Percentiles rank a stretch among this genome's conserved stretches.
Evolutionary conservation across 768 basidiomycete species (phyloP).

Genomic region (Cubamyces lactineus): DNA sequence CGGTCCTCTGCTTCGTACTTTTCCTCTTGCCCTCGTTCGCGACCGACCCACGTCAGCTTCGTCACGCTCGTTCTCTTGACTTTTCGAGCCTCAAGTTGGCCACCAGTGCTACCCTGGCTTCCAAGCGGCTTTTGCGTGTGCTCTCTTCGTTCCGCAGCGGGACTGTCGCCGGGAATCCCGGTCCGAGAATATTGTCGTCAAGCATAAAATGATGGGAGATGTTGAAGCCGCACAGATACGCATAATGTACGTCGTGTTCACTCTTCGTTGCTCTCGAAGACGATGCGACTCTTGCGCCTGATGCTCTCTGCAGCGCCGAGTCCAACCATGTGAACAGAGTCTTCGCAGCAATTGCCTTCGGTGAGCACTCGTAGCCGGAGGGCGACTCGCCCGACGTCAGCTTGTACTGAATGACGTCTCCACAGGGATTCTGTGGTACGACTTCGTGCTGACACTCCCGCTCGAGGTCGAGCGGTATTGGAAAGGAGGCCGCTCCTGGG

Average conservation of each 20-base stretch:
- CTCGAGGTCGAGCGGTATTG: constrained; percentile 14
- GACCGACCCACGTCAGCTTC: neutral
- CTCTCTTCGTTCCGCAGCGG: neutral
- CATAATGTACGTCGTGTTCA: neutral
- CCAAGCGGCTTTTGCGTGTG: neutral
- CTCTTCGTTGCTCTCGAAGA: neutral
- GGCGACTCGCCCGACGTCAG: neutral
- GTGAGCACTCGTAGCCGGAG: neutral
- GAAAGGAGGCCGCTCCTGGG: constrained; percentile 6
- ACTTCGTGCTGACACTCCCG: constrained; percentile 13
- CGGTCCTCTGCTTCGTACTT: neutral
- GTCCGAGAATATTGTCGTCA: constrained; percentile 1
- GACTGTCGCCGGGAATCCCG: constrained; percentile 2
- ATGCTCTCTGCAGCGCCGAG: neutral
- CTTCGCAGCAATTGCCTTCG: constrained; percentile 9
- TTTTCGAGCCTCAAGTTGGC: neutral
- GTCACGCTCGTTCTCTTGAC: neutral
- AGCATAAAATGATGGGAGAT: constrained; percentile 4
- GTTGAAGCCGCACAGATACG: neutral
- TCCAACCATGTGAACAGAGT: constrained; percentile 9
- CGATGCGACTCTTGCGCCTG: neutral
- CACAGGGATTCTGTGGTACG: constrained; percentile 5
- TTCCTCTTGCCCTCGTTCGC: neutral
- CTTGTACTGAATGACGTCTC: no score
- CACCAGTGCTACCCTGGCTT: constrained; percentile 5